These are phyloP conservation scores for Serendipita indica DNA, from an alignment of 768 basidiomycete genomes.

Conservation along the genomic window DNA sequence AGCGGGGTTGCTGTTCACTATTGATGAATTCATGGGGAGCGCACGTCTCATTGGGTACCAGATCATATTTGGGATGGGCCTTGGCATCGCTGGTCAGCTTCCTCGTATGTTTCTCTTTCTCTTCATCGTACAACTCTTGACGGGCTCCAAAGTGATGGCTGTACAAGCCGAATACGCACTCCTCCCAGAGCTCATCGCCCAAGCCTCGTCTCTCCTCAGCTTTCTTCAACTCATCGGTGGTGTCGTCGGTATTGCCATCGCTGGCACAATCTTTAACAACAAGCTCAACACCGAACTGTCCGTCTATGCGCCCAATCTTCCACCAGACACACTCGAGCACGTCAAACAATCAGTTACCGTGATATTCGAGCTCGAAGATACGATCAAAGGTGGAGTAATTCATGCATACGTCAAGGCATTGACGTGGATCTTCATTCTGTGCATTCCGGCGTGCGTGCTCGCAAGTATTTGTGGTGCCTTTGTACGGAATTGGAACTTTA, in stretches of 20 bases:
- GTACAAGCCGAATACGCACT: constrained; percentile 23
- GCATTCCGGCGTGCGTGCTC: constrained; percentile 20
- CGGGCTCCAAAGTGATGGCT: constrained; percentile 21
- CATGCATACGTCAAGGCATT: constrained; percentile 14
- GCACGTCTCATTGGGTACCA: constrained; percentile 11
- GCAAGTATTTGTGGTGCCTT: constrained; percentile 18
- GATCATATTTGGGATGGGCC: constrained; percentile 11
- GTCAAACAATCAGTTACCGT: constrained; percentile 20
- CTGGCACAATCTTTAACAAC: constrained; percentile 12
- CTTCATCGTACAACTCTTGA: background rate
- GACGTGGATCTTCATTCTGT: constrained; percentile 23
- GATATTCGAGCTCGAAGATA: constrained; percentile 20
- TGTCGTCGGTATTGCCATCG: constrained; percentile 16
- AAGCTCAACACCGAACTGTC: constrained; percentile 11
- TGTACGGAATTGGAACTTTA: constrained; percentile 23
- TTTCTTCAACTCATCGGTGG: constrained; percentile 20
- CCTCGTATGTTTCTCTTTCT: background rate
- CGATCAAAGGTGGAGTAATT: constrained; percentile 11
- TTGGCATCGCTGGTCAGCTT: constrained; percentile 22
- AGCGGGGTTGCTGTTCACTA: constrained; percentile 13
- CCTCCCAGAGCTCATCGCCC: constrained; percentile 18
- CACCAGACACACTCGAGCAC: background rate
- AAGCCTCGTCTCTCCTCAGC: constrained; percentile 21
- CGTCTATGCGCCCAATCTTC: constrained; percentile 7
- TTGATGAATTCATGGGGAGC: constrained; percentile 1